Percentiles rank a stretch among this genome's conserved stretches.
These are phyloP conservation scores for Elaeis guineensis DNA, from an alignment of 176 grass and related monocot genomes.

Conservation along the genomic window DNA sequence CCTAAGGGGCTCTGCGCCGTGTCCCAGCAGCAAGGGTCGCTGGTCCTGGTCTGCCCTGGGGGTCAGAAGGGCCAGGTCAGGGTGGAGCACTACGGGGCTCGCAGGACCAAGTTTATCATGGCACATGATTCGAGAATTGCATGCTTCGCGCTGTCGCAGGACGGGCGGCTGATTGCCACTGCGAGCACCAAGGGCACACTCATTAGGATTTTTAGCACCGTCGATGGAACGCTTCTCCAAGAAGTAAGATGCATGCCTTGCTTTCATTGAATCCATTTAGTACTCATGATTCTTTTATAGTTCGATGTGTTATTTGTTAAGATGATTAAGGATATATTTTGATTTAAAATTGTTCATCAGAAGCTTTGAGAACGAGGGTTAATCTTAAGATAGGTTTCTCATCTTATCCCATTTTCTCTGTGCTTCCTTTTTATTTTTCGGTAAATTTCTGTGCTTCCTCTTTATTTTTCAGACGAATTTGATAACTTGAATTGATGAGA, in stretches of 20 bases:
- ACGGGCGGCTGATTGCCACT: conserved; percentile 81
- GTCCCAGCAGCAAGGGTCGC: conserved; percentile 85
- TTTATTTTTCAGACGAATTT: no score
- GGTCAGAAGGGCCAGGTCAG: conserved; percentile 84
- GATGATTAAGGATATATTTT: no score
- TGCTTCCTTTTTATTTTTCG: no score
- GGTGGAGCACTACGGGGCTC: conserved; percentile 82
- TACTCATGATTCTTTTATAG: no score
- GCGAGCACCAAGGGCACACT: conserved; percentile 91
- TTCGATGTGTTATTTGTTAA: no score
- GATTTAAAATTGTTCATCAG: no score
- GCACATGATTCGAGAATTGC: conserved; percentile 85
- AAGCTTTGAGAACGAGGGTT: no score
- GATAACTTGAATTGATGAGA: no score
- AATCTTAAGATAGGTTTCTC: no score
- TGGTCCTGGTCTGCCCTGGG: conserved; percentile 81
- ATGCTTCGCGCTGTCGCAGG: conserved; percentile 73
- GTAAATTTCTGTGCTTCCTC: no score
- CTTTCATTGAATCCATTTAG: no score
- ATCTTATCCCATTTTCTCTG: no score
- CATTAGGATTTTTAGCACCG: conserved; percentile 70
- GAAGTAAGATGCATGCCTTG: conserved; percentile 46
- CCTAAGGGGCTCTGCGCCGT: conserved; percentile 71
- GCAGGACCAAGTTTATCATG: conserved; percentile 88
- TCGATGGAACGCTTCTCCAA: conserved; percentile 76